Base-by-base conservation (phyloP, 805 yeast species). In the Schwanniomyces polymorphus region DNA sequence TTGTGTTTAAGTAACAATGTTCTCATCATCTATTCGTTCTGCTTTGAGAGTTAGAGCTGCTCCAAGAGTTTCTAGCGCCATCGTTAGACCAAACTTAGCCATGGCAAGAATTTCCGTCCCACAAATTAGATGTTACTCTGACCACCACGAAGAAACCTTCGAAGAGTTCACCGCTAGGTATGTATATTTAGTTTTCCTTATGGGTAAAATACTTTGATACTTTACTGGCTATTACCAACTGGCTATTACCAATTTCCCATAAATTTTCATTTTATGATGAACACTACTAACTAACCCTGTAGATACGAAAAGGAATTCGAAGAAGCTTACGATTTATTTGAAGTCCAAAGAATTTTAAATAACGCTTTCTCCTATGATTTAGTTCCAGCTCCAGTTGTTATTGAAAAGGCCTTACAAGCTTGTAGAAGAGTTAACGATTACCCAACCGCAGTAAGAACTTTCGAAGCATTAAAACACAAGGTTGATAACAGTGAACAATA, bases 361-460 rank as follows among this genome's bases (percentile, higher is more conserved):
- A 94, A 94, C 79, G 91, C 96, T 74, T 94, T 94, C 79, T 88
- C 98, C 12, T 94, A 94, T 79, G 99, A 94, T 76, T 83, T 94
- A 72, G 99, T 94, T 47, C 99, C 99, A 58, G 92, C 99, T 27
- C 99, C 99, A 57, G 82, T 87, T 52, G 98, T 94, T 53, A 81
- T 94, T 65, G 97, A 89, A 75, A 88, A 87, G 75, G 99, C 99
- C 42, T 80, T 94, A 67, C 85, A 88, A 76, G 99, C 99, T 41
- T 91, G 97, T 61, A 91, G 99, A 85, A 89, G 98, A 77, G 98
- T 94, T 58, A 90, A 94, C 75, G 99, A 94, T 78, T 89, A 89
- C 76, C 97, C 99, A 52, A 91, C 98, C 50, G 99, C 99, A 47
- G 94, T 91, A 59, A 88, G 99, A 78, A 97, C 96, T 47, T 94